phyloP scores from a whole-genome alignment of 2,329 filamentous ascomycete genomes.

The Cordyceps farinosa region DNA sequence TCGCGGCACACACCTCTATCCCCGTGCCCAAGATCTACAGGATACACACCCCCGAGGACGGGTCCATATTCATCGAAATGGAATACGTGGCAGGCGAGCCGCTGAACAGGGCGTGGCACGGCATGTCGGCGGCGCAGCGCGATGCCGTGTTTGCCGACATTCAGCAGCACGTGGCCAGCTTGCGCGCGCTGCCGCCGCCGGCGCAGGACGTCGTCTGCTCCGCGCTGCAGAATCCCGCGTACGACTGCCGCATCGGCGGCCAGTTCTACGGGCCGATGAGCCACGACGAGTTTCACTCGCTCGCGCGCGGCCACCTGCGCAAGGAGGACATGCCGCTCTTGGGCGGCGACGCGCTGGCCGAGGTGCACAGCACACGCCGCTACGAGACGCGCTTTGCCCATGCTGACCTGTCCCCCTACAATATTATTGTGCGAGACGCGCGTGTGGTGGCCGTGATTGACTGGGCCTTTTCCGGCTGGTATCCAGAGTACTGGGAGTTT shows the following conservation, averaged over 20 bases:
- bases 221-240: constrained; percentile 26
- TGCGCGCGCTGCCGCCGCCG: constrained; percentile 27
- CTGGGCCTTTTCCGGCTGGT: constrained; percentile 34
- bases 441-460: constrained; percentile 30
- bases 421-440: constrained; percentile 28
- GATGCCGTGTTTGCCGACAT: constrained; percentile 25
- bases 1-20: constrained; percentile 27
- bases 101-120: constrained; percentile 23
- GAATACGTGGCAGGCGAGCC: constrained; percentile 23
- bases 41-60: constrained; percentile 21
- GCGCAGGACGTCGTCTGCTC: constrained; percentile 24
- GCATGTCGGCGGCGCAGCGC: constrained; percentile 23
- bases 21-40: constrained; percentile 28
- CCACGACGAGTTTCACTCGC: constrained; percentile 27
- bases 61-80: constrained; percentile 28
- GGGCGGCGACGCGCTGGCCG: constrained; percentile 24
- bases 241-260: constrained; percentile 27
- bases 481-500: constrained; percentile 33
- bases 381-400: constrained; percentile 28
- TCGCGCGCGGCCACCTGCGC: constrained; percentile 22
- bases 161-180: constrained; percentile 22
- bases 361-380: constrained; percentile 22
- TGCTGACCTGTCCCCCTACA: constrained; percentile 26
- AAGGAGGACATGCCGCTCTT: constrained; percentile 26
- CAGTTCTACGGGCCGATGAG: constrained; percentile 27